Conservation (phyloP, 257 asterid genomes). For the Plectranthus barbatus region DNA sequence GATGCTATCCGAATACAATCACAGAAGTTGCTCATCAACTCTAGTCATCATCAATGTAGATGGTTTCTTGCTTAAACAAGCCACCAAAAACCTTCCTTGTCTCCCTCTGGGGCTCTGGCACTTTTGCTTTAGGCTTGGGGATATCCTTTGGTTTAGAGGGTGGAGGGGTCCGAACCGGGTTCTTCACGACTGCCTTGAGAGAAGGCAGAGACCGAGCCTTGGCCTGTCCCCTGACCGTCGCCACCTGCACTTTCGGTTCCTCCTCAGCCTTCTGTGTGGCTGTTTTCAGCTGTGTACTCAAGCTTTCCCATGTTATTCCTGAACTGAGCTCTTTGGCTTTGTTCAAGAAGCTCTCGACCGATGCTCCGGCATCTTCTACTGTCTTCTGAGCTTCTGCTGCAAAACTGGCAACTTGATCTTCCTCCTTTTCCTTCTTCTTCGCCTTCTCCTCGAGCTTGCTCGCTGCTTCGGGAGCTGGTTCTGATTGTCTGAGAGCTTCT, state of each 20-base stretch:
- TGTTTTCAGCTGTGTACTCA: slow-evolving; percentile 48
- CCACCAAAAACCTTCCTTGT: slow-evolving; percentile 84
- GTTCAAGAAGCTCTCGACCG: slow-evolving; percentile 46
- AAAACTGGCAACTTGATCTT: slow-evolving; percentile 26
- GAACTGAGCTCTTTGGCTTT: slow-evolving; percentile 56
- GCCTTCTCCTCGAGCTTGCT: slow-evolving; percentile 28
- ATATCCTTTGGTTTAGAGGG: slow-evolving; percentile 28
- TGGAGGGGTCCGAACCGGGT: slow-evolving; percentile 20
- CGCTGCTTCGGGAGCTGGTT: slow-evolving; percentile 45
- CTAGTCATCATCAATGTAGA: slow-evolving; percentile 78
- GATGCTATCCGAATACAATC: slow-evolving; percentile 2
- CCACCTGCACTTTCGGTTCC: slow-evolving; percentile 59
- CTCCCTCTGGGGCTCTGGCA: slow-evolving; percentile 42
- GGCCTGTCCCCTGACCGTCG: slow-evolving; percentile 77
- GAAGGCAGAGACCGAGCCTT: slow-evolving; percentile 73
- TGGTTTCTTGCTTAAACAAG: slow-evolving; percentile 85
- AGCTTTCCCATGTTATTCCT: slow-evolving; percentile 41
- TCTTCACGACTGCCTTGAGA: slow-evolving; percentile 59
- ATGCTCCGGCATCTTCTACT: slow-evolving; percentile 50
- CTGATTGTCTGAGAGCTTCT: slow-evolving; percentile 53
- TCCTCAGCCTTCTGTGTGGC: slow-evolving; percentile 35
- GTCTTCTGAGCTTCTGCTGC: slow-evolving; percentile 49
- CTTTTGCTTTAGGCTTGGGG: slow-evolving; percentile 37
- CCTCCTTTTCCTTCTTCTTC: slow-evolving; percentile 33
- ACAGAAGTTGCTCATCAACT: slow-evolving; percentile 6